Evolutionary conservation across 2,329 filamentous ascomycete species (phyloP), one percentile per base, ranked within the genome.

Genomic region (Aspergillus glaucus): DNA sequence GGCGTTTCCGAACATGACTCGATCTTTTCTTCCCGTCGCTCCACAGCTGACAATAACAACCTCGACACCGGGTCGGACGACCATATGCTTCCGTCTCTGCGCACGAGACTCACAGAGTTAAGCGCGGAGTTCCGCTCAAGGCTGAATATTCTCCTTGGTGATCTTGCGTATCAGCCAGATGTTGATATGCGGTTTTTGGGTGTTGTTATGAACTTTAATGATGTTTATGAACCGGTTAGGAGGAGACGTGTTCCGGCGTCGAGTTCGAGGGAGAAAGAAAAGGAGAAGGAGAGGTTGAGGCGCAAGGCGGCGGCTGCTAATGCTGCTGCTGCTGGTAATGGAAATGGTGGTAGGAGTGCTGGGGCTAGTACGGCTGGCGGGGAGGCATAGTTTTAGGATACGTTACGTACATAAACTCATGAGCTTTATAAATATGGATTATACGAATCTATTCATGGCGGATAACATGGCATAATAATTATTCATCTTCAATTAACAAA

Each of bases 121-220:
- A 85, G 87, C 8, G 74, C 77, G 10, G 86, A 89, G 50, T 98
- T 97, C 73, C 80, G 82, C 52, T 78, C 80, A 1, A 81, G 87
- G 24, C 79, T 97, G 44, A 89, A 89, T 65, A 76, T 91, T 37
- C 73, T 98, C 47, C 75, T 98, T 3, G 90, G 93, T 12, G 94
- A 98, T 66, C 69, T 98, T 54, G 87, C 89, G 7, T 92, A 94
- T 70, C 92, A 97, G 70, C 86, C 90, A 1, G 93, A 98, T 66
- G 85, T 91, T 45, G 93, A 98, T 67, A 88, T 98, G 84, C 80
- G 92, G 47, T 97, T 97, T 75, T 73, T 98, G 56, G 93, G 89
- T 36, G 90, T 97, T 43, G 88, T 93, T 37, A 97, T 98, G 89
- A 98, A 97, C 71, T 98, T 97, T 71, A 98, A 98, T 70, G 92